Conservation (phyloP, 495 filamentous ascomycete genomes). For the Penicillium bialowiezense region DNA sequence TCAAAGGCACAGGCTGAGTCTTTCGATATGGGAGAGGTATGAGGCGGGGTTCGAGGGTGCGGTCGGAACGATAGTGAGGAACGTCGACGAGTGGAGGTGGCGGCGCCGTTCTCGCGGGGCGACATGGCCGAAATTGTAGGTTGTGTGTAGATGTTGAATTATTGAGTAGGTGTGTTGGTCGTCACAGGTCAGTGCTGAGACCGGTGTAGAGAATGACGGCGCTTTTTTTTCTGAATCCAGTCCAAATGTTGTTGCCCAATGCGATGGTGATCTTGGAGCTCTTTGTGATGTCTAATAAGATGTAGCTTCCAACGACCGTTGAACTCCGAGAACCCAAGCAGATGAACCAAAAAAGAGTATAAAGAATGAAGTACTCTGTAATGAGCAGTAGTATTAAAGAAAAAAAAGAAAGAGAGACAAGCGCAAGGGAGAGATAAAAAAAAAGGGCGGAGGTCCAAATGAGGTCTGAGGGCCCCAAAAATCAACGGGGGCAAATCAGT, state of each 20-base stretch:
- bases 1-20: slow-evolving; percentile 19
- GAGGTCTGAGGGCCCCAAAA: slow-evolving; percentile 16
- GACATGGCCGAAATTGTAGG: slow-evolving; percentile 29
- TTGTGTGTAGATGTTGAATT: neutral
- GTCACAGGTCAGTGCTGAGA: neutral
- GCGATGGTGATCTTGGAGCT: neutral
- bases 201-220: neutral
- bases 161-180: slow-evolving; percentile 1
- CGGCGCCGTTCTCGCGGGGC: slow-evolving; percentile 27
- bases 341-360: slow-evolving; percentile 7
- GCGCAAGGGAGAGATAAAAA: slow-evolving; percentile 18
- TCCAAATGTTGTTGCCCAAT: neutral
- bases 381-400: neutral
- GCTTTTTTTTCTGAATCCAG: neutral
- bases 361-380: slow-evolving; percentile 10
- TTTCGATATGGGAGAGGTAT: slow-evolving; percentile 20
- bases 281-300: slow-evolving; percentile 1
- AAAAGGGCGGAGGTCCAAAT: slow-evolving; percentile 23
- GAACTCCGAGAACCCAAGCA: slow-evolving; percentile 10
- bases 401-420: slow-evolving; percentile 9
- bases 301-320: slow-evolving; percentile 4
- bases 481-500: slow-evolving; percentile 14
- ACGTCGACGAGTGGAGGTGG: slow-evolving; percentile 30
- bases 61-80: slow-evolving; percentile 37
- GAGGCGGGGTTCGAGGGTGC: slow-evolving; percentile 33